These are phyloP conservation scores for Podaxis sp. DNA, from an alignment of 768 basidiomycete genomes.

Conservation along the genomic window DNA sequence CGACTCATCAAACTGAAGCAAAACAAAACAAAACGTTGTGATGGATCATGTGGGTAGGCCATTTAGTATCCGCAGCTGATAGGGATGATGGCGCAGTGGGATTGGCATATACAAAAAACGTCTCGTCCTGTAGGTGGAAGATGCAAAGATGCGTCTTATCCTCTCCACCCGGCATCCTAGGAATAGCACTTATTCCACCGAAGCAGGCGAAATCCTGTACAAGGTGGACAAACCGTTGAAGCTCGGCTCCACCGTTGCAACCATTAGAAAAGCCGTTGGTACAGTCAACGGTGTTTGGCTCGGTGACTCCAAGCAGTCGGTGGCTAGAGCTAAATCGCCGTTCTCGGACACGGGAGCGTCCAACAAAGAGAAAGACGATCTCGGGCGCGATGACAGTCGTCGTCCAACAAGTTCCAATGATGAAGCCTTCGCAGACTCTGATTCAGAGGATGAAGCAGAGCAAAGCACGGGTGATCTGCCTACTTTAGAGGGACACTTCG, in stretches of 20 bases:
- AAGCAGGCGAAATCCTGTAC: constrained; percentile 23
- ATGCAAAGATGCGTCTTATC: constrained; percentile 21
- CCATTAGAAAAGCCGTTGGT: constrained; percentile 18
- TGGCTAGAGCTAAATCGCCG: background rate
- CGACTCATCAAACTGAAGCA: no score
- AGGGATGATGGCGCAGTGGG: no score
- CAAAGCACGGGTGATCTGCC: background rate
- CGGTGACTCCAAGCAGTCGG: background rate
- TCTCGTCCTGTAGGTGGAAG: background rate
- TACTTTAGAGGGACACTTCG: constrained; percentile 5
- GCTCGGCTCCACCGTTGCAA: constrained; percentile 10
- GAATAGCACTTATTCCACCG: constrained; percentile 21
- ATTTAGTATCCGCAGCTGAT: no score
- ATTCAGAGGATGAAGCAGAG: background rate
- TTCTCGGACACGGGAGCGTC: background rate
- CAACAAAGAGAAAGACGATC: background rate
- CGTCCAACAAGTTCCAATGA: background rate
- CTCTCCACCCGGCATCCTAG: constrained; percentile 23
- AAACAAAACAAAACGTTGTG: no score
- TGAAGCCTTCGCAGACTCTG: background rate
- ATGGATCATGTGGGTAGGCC: no score
- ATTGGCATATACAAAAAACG: constrained; percentile 10
- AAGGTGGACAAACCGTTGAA: constrained; percentile 19
- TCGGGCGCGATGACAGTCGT: background rate
- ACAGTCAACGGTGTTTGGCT: constrained; percentile 4